These are phyloP conservation scores for Cetradonia linearis DNA, from an alignment of 495 filamentous ascomycete species.

Conservation along the genomic window DNA sequence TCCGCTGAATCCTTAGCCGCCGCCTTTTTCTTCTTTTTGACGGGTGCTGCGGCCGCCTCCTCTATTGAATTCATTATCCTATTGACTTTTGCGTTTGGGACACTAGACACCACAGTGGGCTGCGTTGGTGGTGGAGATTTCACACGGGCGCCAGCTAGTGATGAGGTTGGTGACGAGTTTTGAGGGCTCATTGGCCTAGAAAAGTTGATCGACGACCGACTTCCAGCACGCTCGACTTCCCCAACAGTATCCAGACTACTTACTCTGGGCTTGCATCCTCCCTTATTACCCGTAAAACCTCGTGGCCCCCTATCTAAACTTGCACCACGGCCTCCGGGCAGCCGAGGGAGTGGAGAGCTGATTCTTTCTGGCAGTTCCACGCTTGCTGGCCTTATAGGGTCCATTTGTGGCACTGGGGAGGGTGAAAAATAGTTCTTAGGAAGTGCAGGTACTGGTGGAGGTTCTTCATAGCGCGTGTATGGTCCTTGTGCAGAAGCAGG, in stretches of 20 bases:
- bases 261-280: slow-evolving; percentile 11
- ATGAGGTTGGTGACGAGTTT: slow-evolving; percentile 31
- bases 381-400: slow-evolving; percentile 42
- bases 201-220: slow-evolving; percentile 69
- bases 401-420: slow-evolving; percentile 22
- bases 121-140: slow-evolving; percentile 30
- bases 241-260: slow-evolving; percentile 16
- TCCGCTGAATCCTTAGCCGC: slow-evolving; percentile 32
- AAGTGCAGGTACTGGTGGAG: slow-evolving; percentile 66
- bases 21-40: slow-evolving; percentile 45
- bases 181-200: slow-evolving; percentile 62
- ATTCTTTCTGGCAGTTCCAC: slow-evolving; percentile 43
- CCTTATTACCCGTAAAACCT: slow-evolving; percentile 13
- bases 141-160: slow-evolving; percentile 26
- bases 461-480: slow-evolving; percentile 32
- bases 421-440: slow-evolving; percentile 41
- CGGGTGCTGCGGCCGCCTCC: slow-evolving; percentile 39
- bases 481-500: slow-evolving; percentile 34
- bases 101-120: slow-evolving; percentile 18
- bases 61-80: slow-evolving; percentile 32
- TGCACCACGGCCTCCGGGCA: slow-evolving; percentile 31
- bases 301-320: slow-evolving; percentile 38
- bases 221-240: slow-evolving; percentile 35
- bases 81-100: slow-evolving; percentile 28
- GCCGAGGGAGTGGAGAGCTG: slow-evolving; percentile 37